Evolutionary conservation across 345 rosid genomes (phyloP), one percentile per base, ranked within the genome.

Genomic region (Adansonia digitata): DNA sequence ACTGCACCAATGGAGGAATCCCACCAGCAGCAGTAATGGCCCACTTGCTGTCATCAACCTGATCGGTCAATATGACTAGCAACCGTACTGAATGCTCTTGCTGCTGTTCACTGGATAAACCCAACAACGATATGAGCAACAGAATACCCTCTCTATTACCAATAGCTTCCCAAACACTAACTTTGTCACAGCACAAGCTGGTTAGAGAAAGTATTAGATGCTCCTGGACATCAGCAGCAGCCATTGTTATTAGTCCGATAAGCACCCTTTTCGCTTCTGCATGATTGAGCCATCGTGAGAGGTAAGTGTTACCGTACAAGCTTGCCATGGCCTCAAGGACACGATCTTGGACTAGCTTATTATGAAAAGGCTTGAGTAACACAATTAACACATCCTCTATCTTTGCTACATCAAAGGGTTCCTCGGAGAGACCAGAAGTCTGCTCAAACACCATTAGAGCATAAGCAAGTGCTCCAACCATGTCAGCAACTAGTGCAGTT

Each of bases 21-120:
- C 98, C 97, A 74, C 98, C 98, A 5, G 94, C 98, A 65, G 97
- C 97, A 20, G 96, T 94, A 79, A 94, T 84, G 45, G 98, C 97
- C 98, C 97, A 94, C 85, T 92, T 94, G 84, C 97, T 92, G 72
- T 94, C 98, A 60, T 89, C 97, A 71, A 86, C 92, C 83, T 89
- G 91, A 67, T 89, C 87, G 3, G 93, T 87, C 84, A 90, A 79
- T 74, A 92, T 88, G 69, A 80, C 86, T 77, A 94, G 76, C 84
- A 92, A 86, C 77, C 79, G 84, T 81, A 92, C 97, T 49, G 90
- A 88, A 74, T 84, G 86, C 81, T 92, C 98, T 81, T 90, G 98
- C 74, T 90, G 97, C 82, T 89, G 97, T 84, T 92, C 98, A 37
- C 92, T 81, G 40, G 98, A 88, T 80, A 92, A 85, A 69, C 96